Percentiles rank a stretch among this genome's conserved stretches.
Evolutionary conservation across 768 basidiomycete species (phyloP).

Genomic region (Auricularia sp.): DNA sequence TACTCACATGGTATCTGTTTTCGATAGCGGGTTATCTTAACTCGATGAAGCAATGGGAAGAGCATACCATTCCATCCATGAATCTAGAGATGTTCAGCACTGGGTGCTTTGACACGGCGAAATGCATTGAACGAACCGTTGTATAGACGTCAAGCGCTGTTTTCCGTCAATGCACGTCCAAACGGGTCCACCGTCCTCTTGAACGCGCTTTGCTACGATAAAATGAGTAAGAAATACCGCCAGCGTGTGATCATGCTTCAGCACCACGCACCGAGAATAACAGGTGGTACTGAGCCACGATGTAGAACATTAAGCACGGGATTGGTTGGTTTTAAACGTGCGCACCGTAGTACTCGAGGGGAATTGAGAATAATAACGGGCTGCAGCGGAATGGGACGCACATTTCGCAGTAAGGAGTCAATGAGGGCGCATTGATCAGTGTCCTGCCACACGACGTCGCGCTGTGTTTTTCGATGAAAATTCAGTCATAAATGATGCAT

Average conservation of each 20-base stretch:
- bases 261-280: not conserved
- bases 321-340: not conserved
- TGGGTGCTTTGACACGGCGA: not conserved
- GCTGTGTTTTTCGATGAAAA: not conserved
- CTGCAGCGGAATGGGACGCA: not conserved
- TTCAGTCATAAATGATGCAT: not conserved
- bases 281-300: not conserved
- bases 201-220: not conserved
- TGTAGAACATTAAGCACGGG: not conserved
- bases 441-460: not conserved
- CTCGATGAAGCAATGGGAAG: not conserved
- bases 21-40: not conserved
- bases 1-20: not conserved
- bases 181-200: not conserved
- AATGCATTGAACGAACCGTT: not conserved
- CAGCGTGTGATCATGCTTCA: not conserved
- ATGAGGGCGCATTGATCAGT: not conserved
- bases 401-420: not conserved
- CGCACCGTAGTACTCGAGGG: not conserved
- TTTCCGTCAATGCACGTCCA: not conserved
- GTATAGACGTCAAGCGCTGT: not conserved
- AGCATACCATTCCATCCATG: not conserved
- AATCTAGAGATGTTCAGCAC: not conserved
- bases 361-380: not conserved
- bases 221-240: not conserved